A percentile compares a stretch with the other conserved stretches of the same genome.
phyloP scores from a whole-genome alignment of 169 alveolate species.

The Eimeria zaria region DNA sequence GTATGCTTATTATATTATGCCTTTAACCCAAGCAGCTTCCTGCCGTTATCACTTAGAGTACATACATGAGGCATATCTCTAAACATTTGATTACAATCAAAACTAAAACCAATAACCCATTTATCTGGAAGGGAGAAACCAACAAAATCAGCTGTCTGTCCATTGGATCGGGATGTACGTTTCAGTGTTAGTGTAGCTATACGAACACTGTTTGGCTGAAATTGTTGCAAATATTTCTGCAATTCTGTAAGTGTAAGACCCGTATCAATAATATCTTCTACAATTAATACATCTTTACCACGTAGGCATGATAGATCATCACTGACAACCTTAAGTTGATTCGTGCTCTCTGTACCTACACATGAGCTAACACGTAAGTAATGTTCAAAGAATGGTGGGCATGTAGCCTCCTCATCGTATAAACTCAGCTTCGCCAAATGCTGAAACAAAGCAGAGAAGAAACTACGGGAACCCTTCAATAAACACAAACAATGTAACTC shows the following conservation, averaged over 20 bases:
- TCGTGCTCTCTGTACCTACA: conserved; percentile 79
- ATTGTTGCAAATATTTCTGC: conserved; percentile 81
- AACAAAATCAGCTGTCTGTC: conserved; percentile 89
- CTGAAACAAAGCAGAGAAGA: conserved; percentile 86
- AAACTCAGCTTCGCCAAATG: conserved; percentile 80
- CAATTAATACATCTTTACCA: conserved; percentile 89
- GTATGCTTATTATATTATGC: neutral
- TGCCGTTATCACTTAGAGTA: conserved; percentile 64
- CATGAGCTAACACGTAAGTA: conserved; percentile 89
- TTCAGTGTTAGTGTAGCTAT: conserved; percentile 81
- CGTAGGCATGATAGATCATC: conserved; percentile 88
- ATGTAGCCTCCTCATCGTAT: conserved; percentile 57
- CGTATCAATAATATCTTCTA: conserved; percentile 91
- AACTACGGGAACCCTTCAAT: conserved; percentile 90
- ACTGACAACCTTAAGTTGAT: conserved; percentile 71
- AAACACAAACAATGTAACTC: conserved; percentile 89
- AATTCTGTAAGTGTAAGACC: conserved; percentile 86
- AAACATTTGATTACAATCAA: conserved; percentile 88
- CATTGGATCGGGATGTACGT: conserved; percentile 85
- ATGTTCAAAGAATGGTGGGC: conserved; percentile 88
- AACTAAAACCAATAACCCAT: conserved; percentile 89
- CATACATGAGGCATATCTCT: conserved; percentile 85
- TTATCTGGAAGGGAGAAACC: conserved; percentile 89
- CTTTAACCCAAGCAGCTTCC: conserved; percentile 15
- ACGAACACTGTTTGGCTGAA: conserved; percentile 85